Evolutionary conservation across 257 asterid genomes (phyloP).

Genomic region (Solanum ossicruentum): DNA sequence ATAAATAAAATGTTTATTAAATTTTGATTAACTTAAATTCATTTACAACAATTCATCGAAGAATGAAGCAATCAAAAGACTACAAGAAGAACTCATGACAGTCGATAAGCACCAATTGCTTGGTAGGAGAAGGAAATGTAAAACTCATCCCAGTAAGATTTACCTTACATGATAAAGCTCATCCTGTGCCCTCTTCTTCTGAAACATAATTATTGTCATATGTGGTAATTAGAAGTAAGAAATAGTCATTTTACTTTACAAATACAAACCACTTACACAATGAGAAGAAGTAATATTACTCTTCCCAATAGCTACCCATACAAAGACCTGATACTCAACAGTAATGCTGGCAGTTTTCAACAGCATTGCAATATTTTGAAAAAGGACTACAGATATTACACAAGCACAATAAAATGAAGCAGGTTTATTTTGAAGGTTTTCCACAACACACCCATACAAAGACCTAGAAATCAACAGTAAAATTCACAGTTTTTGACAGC

Average conservation of each 20-base stretch:
- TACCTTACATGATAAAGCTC: background rate
- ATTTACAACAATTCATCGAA: background rate
- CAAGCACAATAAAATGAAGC: background rate
- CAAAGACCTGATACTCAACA: background rate
- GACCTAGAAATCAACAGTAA: background rate
- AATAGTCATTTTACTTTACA: background rate
- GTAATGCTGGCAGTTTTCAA: background rate
- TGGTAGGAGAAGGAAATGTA: background rate
- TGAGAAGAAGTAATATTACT: background rate
- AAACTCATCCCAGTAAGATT: background rate
- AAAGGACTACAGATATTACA: background rate
- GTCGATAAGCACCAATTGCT: background rate
- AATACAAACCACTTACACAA: background rate
- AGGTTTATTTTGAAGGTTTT: background rate
- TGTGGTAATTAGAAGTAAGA: background rate
- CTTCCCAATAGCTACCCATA: background rate
- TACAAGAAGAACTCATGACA: background rate
- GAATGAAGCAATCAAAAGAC: background rate
- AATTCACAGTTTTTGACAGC: background rate
- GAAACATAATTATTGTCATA: background rate
- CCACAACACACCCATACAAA: background rate
- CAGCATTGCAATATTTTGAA: background rate
- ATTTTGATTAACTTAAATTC: background rate
- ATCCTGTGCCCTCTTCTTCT: background rate
- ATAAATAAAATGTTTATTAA: background rate